Conservation (phyloP, 345 rosid genomes). For the Eucalyptus erythrocorys region DNA sequence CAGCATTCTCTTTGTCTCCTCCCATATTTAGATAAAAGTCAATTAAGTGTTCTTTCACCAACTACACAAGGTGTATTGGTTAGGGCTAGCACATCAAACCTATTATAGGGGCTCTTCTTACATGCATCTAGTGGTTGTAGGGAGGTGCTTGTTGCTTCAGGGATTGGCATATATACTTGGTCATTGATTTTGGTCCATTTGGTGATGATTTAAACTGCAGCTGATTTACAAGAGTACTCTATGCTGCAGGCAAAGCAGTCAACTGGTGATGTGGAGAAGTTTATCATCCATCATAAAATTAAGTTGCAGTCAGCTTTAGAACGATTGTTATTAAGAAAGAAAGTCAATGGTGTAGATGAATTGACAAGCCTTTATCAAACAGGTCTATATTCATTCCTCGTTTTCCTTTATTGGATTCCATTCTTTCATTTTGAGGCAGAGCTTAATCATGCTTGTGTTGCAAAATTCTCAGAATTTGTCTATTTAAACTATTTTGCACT, state of each 20-base stretch:
- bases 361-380: conserved; percentile 38
- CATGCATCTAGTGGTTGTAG: background rate
- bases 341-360: conserved; percentile 39
- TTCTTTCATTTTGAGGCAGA: background rate
- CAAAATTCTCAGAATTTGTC: background rate
- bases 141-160: background rate
- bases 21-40: background rate
- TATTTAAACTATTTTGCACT: background rate
- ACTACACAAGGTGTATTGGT: background rate
- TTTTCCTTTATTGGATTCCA: background rate
- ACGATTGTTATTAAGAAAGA: conserved; percentile 51
- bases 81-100: background rate
- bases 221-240: background rate
- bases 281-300: conserved; percentile 36
- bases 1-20: background rate
- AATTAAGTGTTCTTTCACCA: background rate
- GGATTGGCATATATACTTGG: background rate
- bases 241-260: conserved; percentile 40
- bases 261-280: conserved; percentile 77
- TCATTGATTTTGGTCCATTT: background rate
- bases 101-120: background rate
- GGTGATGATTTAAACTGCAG: background rate
- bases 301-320: conserved; percentile 48
- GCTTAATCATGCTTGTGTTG: background rate
- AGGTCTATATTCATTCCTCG: conserved; percentile 16